Evolutionary conservation across 75 land plant species (phyloP).

Genomic region (Larix kaempferi): DNA sequence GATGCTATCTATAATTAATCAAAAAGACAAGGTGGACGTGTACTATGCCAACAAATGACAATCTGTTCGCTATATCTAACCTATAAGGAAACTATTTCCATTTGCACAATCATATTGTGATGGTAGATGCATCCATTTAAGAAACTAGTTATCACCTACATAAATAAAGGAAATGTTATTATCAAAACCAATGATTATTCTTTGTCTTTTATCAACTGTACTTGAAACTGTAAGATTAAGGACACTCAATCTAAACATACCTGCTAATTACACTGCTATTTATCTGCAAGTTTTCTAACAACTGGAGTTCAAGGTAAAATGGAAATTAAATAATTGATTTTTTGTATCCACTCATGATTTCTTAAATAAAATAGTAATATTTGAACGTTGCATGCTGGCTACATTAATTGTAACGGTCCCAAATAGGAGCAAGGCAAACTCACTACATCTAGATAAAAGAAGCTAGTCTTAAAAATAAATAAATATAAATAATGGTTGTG

Average conservation of each 20-base stretch:
- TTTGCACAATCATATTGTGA: background rate
- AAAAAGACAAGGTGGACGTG: background rate
- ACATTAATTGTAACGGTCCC: too few relatives aligned
- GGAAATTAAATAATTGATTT: too few relatives aligned
- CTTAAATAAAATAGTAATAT: too few relatives aligned
- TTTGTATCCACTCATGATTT: too few relatives aligned
- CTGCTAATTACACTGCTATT: background rate
- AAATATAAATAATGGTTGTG: too few relatives aligned
- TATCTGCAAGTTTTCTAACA: constrained; percentile 1
- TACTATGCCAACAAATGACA: background rate
- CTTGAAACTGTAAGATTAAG: background rate
- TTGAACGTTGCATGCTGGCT: too few relatives aligned
- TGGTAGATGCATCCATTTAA: background rate
- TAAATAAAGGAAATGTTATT: background rate
- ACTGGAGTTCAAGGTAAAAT: background rate
- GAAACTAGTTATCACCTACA: background rate
- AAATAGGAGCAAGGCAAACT: too few relatives aligned
- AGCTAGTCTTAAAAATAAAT: too few relatives aligned
- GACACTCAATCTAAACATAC: background rate
- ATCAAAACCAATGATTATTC: background rate
- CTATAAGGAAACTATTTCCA: background rate
- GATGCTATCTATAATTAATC: background rate
- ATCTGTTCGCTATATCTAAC: background rate
- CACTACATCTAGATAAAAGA: too few relatives aligned
- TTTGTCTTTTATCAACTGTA: background rate